Evolutionary conservation across 2,329 filamentous ascomycete species (phyloP).

Genomic region (Ceratocystiopsis sp.): DNA sequence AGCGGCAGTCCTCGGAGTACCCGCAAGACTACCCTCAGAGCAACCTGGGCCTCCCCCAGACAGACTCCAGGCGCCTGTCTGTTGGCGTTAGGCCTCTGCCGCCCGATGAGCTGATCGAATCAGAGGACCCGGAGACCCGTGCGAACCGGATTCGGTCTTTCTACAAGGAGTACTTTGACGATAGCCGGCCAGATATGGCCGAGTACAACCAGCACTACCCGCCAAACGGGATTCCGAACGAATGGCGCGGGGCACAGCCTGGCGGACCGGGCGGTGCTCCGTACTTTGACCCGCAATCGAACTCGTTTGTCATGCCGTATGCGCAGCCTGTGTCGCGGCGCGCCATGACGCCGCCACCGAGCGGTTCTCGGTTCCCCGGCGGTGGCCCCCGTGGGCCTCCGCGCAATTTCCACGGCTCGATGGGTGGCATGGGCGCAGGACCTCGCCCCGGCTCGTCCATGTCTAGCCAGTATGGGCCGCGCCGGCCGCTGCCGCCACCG

Average conservation of each 20-base stretch:
- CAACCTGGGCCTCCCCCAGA: constrained; percentile 35
- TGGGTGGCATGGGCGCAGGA: constrained; percentile 29
- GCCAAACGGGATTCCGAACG: constrained; percentile 4
- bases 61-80: constrained; percentile 42
- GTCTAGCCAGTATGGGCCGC: constrained; percentile 22
- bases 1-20: constrained; percentile 14
- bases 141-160: constrained; percentile 96
- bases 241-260: constrained; percentile 1
- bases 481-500: constrained; percentile 50
- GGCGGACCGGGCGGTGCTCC: neutral
- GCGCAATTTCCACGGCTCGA: constrained; percentile 28
- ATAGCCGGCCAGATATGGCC: constrained; percentile 34
- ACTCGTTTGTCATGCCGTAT: constrained; percentile 64
- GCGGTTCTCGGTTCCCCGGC: constrained; percentile 26
- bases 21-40: constrained; percentile 8
- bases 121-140: constrained; percentile 82
- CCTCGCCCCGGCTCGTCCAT: constrained; percentile 18
- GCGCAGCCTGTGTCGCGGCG: constrained; percentile 73
- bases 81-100: constrained; percentile 71
- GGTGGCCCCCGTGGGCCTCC: constrained; percentile 15
- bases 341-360: constrained; percentile 87
- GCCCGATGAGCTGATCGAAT: constrained; percentile 58
- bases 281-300: constrained; percentile 49
- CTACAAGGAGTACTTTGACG: constrained; percentile 99
- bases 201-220: constrained; percentile 13